Evolutionary conservation across 768 basidiomycete species (phyloP).

Genomic region (Suillus bovinus): DNA sequence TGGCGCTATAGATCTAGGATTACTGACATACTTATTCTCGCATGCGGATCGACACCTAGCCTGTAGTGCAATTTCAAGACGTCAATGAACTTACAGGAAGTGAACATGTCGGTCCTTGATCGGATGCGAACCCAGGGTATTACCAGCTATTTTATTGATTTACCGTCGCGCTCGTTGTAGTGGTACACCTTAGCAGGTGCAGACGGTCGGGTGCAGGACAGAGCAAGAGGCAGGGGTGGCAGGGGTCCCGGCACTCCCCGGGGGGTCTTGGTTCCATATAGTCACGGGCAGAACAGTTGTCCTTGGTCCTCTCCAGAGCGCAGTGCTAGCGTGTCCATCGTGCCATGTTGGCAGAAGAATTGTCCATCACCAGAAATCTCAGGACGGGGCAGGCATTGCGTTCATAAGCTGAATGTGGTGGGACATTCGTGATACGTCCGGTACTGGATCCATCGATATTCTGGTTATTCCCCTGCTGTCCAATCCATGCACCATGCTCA

Average conservation of each 20-base stretch:
- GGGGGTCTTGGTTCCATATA: no score
- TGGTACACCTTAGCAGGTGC: no score
- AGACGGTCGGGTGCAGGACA: no score
- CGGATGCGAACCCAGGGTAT: not conserved
- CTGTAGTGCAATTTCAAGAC: not conserved
- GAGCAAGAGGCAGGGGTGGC: no score
- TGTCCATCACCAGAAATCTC: no score
- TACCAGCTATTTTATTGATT: not conserved
- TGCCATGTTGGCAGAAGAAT: not conserved
- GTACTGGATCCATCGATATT: not conserved
- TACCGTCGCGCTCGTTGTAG: not conserved
- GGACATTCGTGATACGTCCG: not conserved
- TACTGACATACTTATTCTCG: not conserved
- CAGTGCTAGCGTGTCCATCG: no score
- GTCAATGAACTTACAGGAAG: not conserved
- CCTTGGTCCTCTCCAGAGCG: no score
- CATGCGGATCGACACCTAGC: not conserved
- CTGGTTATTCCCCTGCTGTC: not conserved
- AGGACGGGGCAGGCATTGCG: not conserved
- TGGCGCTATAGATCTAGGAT: not conserved
- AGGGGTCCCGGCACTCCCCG: no score
- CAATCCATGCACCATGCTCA: not conserved
- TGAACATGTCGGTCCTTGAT: not conserved
- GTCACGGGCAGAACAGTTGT: no score
- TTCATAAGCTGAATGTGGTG: not conserved